Conservation (phyloP, 345 rosid species). For the Brassica incana region DNA sequence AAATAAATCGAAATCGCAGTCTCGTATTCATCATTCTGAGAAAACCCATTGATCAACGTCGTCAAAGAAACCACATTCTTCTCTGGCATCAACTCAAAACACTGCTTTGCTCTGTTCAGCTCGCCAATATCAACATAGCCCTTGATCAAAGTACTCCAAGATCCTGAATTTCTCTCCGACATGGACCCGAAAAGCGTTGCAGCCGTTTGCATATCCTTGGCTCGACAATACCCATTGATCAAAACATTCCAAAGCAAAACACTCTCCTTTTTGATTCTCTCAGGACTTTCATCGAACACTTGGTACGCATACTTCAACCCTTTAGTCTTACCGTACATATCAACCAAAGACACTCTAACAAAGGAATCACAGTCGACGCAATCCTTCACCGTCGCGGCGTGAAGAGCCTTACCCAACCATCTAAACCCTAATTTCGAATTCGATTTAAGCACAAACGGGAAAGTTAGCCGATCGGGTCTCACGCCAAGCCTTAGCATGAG, state of each 20-base stretch:
- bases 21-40: conserved; percentile 41
- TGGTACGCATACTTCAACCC: conserved; percentile 39
- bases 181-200: conserved; percentile 47
- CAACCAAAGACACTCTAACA: conserved; percentile 50
- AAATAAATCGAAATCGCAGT: conserved; percentile 52
- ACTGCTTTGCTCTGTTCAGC: conserved; percentile 42
- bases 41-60: conserved; percentile 53
- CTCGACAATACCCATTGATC: conserved; percentile 58
- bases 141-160: conserved; percentile 66
- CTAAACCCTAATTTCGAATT: conserved; percentile 34
- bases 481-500: conserved; percentile 48
- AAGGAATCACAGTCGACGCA: conserved; percentile 51
- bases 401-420: conserved; percentile 47
- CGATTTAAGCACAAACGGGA: conserved; percentile 58
- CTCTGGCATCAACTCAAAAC: conserved; percentile 53
- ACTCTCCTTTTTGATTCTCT: conserved; percentile 37
- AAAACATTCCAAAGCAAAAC: conserved; percentile 64
- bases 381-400: conserved; percentile 44
- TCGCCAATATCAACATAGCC: conserved; percentile 49
- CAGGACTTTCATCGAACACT: conserved; percentile 67
- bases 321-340: conserved; percentile 53
- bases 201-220: conserved; percentile 50
- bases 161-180: conserved; percentile 48
- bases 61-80: conserved; percentile 64
- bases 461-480: conserved; percentile 54